Evolutionary conservation across 2,329 filamentous ascomycete species (phyloP).

Genomic region (Aspergillus sp.): DNA sequence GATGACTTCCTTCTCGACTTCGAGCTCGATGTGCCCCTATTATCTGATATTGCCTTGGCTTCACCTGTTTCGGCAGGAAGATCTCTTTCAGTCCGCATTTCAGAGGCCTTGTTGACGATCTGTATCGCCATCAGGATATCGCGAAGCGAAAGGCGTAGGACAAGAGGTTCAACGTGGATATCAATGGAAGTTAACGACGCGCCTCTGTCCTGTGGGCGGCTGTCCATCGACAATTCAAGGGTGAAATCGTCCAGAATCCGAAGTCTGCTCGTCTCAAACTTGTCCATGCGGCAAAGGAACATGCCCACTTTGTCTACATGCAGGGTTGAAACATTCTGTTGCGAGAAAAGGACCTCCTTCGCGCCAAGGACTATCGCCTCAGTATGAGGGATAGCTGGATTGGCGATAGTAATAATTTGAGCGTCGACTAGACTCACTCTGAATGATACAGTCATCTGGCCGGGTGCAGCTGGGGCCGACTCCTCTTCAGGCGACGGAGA

Average conservation of each 20-base stretch:
- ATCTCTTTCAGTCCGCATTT: slow-evolving; percentile 64
- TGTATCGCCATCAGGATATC: slow-evolving; percentile 94
- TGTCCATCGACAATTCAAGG: slow-evolving; percentile 83
- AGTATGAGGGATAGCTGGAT: slow-evolving; percentile 82
- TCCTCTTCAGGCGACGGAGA: slow-evolving; percentile 30
- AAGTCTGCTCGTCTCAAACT: slow-evolving; percentile 84
- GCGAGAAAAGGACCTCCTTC: slow-evolving; percentile 87
- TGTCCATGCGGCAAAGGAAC: slow-evolving; percentile 98
- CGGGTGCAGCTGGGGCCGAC: slow-evolving; percentile 34
- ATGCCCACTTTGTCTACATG: slow-evolving; percentile 94
- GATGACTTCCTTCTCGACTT: slow-evolving; percentile 53
- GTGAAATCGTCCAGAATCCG: slow-evolving; percentile 97
- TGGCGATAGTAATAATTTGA: slow-evolving; percentile 93
- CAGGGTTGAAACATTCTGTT: slow-evolving; percentile 90
- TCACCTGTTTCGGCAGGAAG: slow-evolving; percentile 54
- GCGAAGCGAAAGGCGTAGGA: slow-evolving; percentile 83
- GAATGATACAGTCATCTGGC: slow-evolving; percentile 76
- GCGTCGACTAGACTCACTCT: slow-evolving; percentile 93
- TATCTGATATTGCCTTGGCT: slow-evolving; percentile 50
- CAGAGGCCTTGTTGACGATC: slow-evolving; percentile 86
- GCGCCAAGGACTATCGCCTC: slow-evolving; percentile 95
- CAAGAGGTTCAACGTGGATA: slow-evolving; percentile 84
- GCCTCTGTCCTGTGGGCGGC: slow-evolving; percentile 58
- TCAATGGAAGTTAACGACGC: slow-evolving; percentile 73
- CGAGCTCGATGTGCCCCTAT: slow-evolving; percentile 32